Evolutionary conservation across 805 yeast species (phyloP), one percentile per base, ranked within the genome.

Genomic region (Myxozyma nipponensis): DNA sequence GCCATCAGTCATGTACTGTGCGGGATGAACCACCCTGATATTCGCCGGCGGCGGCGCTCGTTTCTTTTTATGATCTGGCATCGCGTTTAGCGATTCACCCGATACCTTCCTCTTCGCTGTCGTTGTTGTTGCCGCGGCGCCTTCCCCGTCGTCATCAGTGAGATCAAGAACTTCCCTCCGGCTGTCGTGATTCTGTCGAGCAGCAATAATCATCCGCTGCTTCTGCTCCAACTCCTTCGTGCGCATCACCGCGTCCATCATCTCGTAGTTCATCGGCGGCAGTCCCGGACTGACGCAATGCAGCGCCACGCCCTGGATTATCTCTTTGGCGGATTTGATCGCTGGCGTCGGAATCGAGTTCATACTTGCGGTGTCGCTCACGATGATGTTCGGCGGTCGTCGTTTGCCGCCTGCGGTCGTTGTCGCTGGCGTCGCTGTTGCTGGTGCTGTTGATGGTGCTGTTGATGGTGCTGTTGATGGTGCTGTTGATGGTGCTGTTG

Each of bases 251-350:
- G 63, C 62, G 30, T 56, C 63, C 26, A 39, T 34, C 30, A 46
- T 50, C 46, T 54, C 44, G 36, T 36, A 44, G 41, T 50, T 41
- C 44, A 50, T 52, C 17, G 61, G 42, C 15, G 63, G 58, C 28
- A 62, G 46, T 15, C 56, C 57, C 9, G 64, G 65, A 15, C 62
- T 58, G 37, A 64, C 64, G 44, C 67, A 64, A 41, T 64, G 66
- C 30, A 64, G 45, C 19, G 66, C 66, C 22, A 64, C 59, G 32
- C 60, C 66, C 44, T 62, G 61, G 28, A 61, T 64, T 18, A 64
- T 60, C 26, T 64, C 66, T 36, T 59, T 60, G 2, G 67, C 58
- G 7, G 58, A 54, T 39, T 53, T 53, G 7, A 32, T 10, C 3
- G 47, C 21, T n/a, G 30, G 35, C 9, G 39, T 41, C 9, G 44